These are phyloP conservation scores for Hypoxylon sp. DNA, from an alignment of 2,329 filamentous ascomycete genomes.

Conservation along the genomic window DNA sequence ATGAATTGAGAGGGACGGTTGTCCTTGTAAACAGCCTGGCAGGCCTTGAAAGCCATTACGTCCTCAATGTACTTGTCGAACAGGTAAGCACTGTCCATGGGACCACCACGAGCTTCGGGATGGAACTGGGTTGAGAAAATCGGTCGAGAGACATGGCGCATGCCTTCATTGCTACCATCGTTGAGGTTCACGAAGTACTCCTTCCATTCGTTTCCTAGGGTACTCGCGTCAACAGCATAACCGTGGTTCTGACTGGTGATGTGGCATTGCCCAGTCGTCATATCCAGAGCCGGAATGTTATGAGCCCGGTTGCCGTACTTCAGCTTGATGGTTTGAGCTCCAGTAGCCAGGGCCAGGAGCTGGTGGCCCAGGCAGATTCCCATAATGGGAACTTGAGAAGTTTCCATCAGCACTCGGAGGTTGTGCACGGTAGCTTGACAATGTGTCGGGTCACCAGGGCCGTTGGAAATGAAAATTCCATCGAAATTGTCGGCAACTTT, in stretches of 20 bases:
- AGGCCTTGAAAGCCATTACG: constrained; percentile 89
- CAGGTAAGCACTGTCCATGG: constrained; percentile 93
- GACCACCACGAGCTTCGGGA: constrained; percentile 96
- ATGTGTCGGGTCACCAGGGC: constrained; percentile 97
- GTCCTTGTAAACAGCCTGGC: constrained; percentile 82
- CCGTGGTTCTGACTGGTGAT: constrained; percentile 99
- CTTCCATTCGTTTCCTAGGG: constrained; percentile 88
- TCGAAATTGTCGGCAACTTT: constrained; percentile 98
- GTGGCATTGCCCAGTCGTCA: constrained; percentile 97
- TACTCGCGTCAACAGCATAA: constrained; percentile 90
- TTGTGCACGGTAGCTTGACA: constrained; percentile 96
- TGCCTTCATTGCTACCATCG: constrained; percentile 96
- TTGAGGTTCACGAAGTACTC: constrained; percentile 99
- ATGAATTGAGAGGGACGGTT: constrained; percentile 89
- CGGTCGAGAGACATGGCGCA: constrained; percentile 95
- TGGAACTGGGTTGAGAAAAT: constrained; percentile 99
- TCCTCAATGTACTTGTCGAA: constrained; percentile 97
- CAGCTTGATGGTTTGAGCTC: constrained; percentile 93
- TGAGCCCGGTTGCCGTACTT: constrained; percentile 99
- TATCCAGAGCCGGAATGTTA: constrained; percentile 95
- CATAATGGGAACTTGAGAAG: constrained; percentile 92
- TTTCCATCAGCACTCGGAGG: constrained; percentile 89
- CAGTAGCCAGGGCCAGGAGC: constrained; percentile 89
- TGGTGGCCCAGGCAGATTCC: constrained; percentile 98
- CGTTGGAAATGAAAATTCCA: constrained; percentile 99